Evolutionary conservation across 805 yeast species (phyloP).

Genomic region (Kodamaea nitidulidarum): DNA sequence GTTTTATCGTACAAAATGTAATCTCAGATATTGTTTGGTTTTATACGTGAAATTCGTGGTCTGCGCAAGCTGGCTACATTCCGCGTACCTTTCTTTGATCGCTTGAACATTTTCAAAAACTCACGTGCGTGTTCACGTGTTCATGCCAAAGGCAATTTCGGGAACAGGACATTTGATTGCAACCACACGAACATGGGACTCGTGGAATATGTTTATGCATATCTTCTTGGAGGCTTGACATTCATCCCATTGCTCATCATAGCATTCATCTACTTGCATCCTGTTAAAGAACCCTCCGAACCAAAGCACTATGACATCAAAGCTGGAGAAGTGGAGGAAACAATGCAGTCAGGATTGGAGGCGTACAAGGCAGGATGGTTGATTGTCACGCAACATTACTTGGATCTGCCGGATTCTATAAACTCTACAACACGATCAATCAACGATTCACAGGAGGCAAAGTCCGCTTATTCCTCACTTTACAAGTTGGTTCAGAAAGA

Average conservation of each 20-base stretch:
- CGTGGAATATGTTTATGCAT: constrained; percentile 27
- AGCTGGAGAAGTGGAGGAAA: constrained; percentile 65
- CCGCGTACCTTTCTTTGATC: too few relatives aligned
- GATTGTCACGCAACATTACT: constrained; percentile 74
- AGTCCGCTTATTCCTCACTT: constrained; percentile 58
- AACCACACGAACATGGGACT: constrained; percentile 5
- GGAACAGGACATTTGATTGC: neutral
- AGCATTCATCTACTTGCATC: constrained; percentile 34
- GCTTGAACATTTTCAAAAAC: too few relatives aligned
- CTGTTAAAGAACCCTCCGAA: constrained; percentile 9
- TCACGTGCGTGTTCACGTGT: neutral
- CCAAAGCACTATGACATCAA: constrained; percentile 32
- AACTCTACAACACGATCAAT: constrained; percentile 42
- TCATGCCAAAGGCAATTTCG: too few relatives aligned
- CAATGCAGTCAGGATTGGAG: constrained; percentile 55
- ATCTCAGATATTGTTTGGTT: too few relatives aligned
- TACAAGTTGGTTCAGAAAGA: constrained; percentile 51
- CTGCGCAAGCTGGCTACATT: too few relatives aligned
- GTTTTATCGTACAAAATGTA: too few relatives aligned
- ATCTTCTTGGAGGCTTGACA: constrained; percentile 78
- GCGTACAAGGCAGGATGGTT: constrained; percentile 73
- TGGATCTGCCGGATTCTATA: constrained; percentile 44
- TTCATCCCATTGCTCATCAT: constrained; percentile 58
- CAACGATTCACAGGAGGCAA: constrained; percentile 39
- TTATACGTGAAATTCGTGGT: too few relatives aligned